phyloP scores from a whole-genome alignment of 352 stramenopile species.

The Plasmopara muralis region DNA sequence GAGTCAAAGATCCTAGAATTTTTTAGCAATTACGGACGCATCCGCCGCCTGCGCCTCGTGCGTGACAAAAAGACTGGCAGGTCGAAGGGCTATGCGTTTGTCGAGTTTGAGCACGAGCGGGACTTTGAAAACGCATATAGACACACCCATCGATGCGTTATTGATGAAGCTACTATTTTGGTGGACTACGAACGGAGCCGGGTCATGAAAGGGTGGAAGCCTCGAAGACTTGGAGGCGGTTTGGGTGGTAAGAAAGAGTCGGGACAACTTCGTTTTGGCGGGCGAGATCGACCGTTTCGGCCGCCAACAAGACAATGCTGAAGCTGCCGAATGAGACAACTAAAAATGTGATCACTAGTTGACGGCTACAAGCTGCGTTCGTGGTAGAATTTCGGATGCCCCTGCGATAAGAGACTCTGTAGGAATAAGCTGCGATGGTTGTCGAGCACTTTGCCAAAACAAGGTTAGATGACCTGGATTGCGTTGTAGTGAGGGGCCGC shows the following conservation, averaged over 20 bases:
- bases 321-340: neutral
- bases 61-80: slow-evolving; percentile 51
- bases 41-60: slow-evolving; percentile 55
- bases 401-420: slow-evolving; percentile 4
- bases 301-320: slow-evolving; percentile 19
- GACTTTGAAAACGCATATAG: slow-evolving; percentile 56
- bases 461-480: slow-evolving; percentile 13
- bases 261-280: slow-evolving; percentile 76
- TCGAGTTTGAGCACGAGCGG: slow-evolving; percentile 55
- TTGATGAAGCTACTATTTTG: slow-evolving; percentile 59
- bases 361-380: slow-evolving; percentile 15
- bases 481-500: slow-evolving; percentile 12
- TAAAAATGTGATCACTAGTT: slow-evolving; percentile 1
- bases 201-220: slow-evolving; percentile 80
- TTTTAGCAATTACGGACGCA: slow-evolving; percentile 43
- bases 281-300: slow-evolving; percentile 65
- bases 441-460: slow-evolving; percentile 16
- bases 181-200: slow-evolving; percentile 75
- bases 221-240: slow-evolving; percentile 64
- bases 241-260: slow-evolving; percentile 77
- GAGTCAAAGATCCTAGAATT: slow-evolving; percentile 37
- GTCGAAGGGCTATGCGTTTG: slow-evolving; percentile 75
- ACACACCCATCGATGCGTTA: slow-evolving; percentile 37
- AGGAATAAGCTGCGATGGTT: slow-evolving; percentile 12
- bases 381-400: slow-evolving; percentile 18